Base-by-base conservation (phyloP, 345 rosid genomes). In the Eutrema japonicum region DNA sequence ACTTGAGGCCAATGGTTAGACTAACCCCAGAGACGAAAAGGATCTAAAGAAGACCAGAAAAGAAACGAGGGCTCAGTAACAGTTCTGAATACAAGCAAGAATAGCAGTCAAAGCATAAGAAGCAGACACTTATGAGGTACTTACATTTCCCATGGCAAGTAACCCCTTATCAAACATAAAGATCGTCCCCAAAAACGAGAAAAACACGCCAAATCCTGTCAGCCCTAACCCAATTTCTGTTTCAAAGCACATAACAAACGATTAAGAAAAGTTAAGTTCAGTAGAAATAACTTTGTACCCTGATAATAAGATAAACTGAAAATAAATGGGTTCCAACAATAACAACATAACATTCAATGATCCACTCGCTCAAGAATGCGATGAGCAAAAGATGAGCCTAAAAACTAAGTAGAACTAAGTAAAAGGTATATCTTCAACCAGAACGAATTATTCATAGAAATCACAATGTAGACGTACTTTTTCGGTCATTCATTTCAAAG, bases 101-200 rank as follows among this genome's bases (percentile, higher is more conserved):
- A 54, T 29, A 35, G 30, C 2, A 38, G 32, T 32, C 3, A 40
- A 50, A 47, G 29, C 29, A 60, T 33, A 47, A 22, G 16, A 46
- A 48, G 36, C 54, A 55, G 26, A 62, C 6, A 49, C 2, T 8
- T 33, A 4, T 33, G 66, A 32, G 64, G 18, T 35, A 82, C 93
- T 87, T 80, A 95, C 99, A 81, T 95, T 95, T 79, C 99, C 99
- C 96, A 95, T 89, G 51, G 99, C 99, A 73, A 95, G 92, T 67
- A 95, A 78, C 68, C 97, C 99, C 88, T 92, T 88, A 73, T 92
- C 97, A 35, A 95, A 95, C 84, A 90, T 83, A 83, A 90, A 90
- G 77, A 92, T 13, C 13, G 92, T 68, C 59, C 99, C 99, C 84
- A 95, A 77, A 71, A 95, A 85, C n/a, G 97, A 74, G 87, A 95